Base-by-base conservation (phyloP, 805 yeast genomes). In the Metschnikowia bowlesiae region DNA sequence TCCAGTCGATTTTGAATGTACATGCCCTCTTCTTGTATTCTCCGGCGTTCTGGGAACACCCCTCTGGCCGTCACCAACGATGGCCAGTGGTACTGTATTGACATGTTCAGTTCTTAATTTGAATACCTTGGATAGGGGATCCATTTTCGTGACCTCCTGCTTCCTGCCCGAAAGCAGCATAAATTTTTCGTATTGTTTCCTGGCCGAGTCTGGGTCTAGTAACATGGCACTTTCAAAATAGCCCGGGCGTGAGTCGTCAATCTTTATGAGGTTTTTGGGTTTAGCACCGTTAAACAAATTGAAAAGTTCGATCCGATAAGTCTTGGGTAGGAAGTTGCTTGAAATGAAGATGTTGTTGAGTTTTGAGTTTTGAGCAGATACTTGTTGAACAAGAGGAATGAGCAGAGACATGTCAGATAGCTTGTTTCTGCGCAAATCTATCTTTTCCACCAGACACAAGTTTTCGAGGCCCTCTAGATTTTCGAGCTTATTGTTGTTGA, bases 211-310 rank as follows among this genome's bases (percentile, higher is more conserved):
- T 2, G 75, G 67, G 54, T 80, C 84, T 46, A 81, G 66, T 30
- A 81, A 63, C 57, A 81, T 60, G 32, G 85, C 76, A 18, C 79
- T 72, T 63, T 81, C 86, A 64, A 81, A 79, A 49, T 81, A 79
- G 0, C 85, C 85, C 0, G 86, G 85, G 47, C 77, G 63, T 3
- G 84, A 79, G 40, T 83, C 85, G 60, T 81, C 85, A 36, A 81
- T 76, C 55, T 77, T 78, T 51, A 81, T 59, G 7, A 60, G 59
- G 54, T 79, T 79, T 26, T 69, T 68, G 51, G 74, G 75, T 50
- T 70, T 73, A 37, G 78, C 75, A 8, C 84, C 84, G 58, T 80
- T 80, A 55, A 79, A 69, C 46, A 81, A 62, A 61, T 82, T 81
- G 65, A 81, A 81, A 11, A 81, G 60, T 41, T 82, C 84, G 14